Evolutionary conservation across 2,329 filamentous ascomycete species (phyloP).

Genomic region (Cadophora sp.): DNA sequence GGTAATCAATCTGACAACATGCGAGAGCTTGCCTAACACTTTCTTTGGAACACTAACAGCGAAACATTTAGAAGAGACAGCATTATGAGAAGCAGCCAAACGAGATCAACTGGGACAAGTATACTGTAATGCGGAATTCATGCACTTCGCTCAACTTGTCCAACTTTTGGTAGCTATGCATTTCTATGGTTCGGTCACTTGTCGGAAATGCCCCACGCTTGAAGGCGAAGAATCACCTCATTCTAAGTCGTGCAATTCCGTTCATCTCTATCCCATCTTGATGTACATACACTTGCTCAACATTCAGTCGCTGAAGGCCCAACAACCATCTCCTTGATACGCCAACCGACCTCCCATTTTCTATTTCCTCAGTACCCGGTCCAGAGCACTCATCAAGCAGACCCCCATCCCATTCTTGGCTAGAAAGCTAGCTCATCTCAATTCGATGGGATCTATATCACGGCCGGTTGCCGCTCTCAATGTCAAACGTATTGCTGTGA

Average conservation of each 20-base stretch:
- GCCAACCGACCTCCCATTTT: not conserved
- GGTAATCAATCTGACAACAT: too few species aligned
- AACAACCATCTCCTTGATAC: not conserved
- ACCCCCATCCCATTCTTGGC: conserved; percentile 24
- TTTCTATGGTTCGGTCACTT: not conserved
- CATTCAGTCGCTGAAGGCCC: too few species aligned
- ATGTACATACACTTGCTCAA: not conserved
- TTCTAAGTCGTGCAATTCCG: not conserved
- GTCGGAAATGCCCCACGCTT: conserved; percentile 13
- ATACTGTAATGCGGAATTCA: too few species aligned
- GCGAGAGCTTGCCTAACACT: too few species aligned
- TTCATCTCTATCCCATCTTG: not conserved
- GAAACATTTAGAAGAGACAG: too few species aligned
- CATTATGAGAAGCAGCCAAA: too few species aligned
- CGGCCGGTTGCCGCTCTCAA: conserved; percentile 32
- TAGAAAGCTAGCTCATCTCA: not conserved
- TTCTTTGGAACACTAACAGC: too few species aligned
- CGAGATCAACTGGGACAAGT: too few species aligned
- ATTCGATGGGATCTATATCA: conserved; percentile 39
- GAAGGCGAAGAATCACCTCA: conserved; percentile 16
- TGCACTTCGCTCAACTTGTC: too few species aligned
- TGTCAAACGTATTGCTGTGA: conserved; percentile 72
- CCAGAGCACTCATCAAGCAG: not conserved
- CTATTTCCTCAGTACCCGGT: not conserved
- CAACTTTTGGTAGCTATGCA: not conserved